These are phyloP conservation scores for Zygnema circumcarinatum DNA, from an alignment of 139 green algal genomes.

Conservation along the genomic window DNA sequence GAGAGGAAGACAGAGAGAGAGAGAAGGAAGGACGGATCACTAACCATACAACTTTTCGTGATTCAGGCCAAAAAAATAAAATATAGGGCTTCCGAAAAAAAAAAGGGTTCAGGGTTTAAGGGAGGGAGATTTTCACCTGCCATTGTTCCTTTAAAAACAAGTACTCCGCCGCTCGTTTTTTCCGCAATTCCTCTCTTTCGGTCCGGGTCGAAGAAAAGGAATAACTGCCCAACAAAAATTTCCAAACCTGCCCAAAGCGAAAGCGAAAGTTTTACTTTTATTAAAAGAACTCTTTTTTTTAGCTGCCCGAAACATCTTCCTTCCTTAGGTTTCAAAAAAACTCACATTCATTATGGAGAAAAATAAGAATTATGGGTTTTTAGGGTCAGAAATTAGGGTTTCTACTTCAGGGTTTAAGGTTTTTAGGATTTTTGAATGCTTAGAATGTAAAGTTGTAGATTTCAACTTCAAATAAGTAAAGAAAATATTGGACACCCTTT, in stretches of 20 bases:
- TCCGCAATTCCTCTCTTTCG: slow-evolving; percentile 55
- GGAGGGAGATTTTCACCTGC: slow-evolving; percentile 58
- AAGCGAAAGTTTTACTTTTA: neutral
- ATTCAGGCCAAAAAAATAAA: too few species aligned
- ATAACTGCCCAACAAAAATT: slow-evolving; percentile 81
- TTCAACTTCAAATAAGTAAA: too few species aligned
- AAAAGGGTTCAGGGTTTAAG: too few species aligned
- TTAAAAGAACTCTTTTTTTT: neutral
- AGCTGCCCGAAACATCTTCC: neutral
- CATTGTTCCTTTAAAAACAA: slow-evolving; percentile 71
- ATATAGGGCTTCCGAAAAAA: too few species aligned
- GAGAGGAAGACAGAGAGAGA: neutral
- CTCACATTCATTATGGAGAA: neutral
- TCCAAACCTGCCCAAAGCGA: slow-evolving; percentile 73
- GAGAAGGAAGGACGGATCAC: neutral
- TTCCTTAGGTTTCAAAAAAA: slow-evolving; percentile 2
- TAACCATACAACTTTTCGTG: neutral
- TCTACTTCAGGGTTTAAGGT: too few species aligned
- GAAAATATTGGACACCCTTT: too few species aligned
- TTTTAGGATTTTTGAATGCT: neutral
- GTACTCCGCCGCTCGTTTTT: slow-evolving; percentile 62
- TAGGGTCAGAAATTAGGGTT: too few species aligned
- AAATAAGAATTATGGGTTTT: too few species aligned
- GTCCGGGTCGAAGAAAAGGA: slow-evolving; percentile 46
- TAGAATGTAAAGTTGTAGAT: too few species aligned